Base-by-base conservation (phyloP, 2,329 filamentous ascomycete species). In the Talaromyces sp. region DNA sequence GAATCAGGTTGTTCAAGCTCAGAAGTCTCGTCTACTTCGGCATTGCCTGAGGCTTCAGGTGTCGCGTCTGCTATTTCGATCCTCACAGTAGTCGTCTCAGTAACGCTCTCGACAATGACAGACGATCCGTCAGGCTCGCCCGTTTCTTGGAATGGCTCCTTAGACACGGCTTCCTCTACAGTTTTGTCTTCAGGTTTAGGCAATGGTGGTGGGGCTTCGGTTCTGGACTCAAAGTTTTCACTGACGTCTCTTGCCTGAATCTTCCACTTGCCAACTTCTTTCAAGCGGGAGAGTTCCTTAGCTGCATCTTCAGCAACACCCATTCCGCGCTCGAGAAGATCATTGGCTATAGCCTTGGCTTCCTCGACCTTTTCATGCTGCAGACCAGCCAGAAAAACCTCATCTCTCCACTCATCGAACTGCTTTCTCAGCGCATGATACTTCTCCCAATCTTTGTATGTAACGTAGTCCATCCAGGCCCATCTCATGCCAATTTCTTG, bases 361-460 rank as follows among this genome's bases (percentile, higher is more conserved):
- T 86, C 80, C 21, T 83, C 79, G 12, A 97, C 81, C 28, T 85
- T 87, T 8, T 89, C 85, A 72, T 97, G 90, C 3, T 86, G 83
- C 64, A 89, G 84, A 42, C 92, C 90, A 60, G 93, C 84, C 63
- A 87, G 82, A 72, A 91, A 88, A 55, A 99, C 87, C 68, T 96
- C 91, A 39, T 86, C 82, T 61, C 91, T 89, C 92, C 93, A 97
- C 70, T 91, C 86, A 55, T 89, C 88, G 59, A 97, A 90, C 12
- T 90, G 88, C 60, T 84, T 86, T 79, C 91, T 96, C 63, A 99
- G 82, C 64, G 90, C 86, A 74, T 98, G 92, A 72, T 96, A 99
- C 74, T 93, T 95, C 64, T 89, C 86, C 95, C 95, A 99, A 75
- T 99, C 92, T 75, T 96, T 93, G 82, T 99, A 97, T 1, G 93